Evolutionary conservation across 2,329 filamentous ascomycete species (phyloP), one percentile per base, ranked within the genome.

Genomic region (Phyllosticta capitalensis): DNA sequence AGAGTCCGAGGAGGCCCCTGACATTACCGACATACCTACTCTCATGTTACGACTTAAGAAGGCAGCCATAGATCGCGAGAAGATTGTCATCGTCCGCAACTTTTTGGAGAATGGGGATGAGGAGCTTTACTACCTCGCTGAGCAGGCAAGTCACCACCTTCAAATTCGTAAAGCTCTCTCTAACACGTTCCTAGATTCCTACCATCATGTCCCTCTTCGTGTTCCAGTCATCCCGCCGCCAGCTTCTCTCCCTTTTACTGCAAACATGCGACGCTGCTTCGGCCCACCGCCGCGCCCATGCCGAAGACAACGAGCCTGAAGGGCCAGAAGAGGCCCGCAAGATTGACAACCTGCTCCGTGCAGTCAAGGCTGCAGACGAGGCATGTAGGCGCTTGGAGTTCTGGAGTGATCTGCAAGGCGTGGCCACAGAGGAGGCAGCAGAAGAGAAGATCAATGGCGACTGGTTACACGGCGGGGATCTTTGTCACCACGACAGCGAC

Each of bases 21-120:
- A 86, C 54, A 81, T 86, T 55, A 76, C 76, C 4, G 82, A 90
- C 67, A 82, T 90, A 19, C 82, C 84, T 3, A 83, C 83, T 2
- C 76, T 99, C 24, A 80, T 95, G 76, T 75, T 74, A 21, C 81
- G 83, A 2, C 73, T 99, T 58, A 87, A 85, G 63, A 76, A 75
- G 48, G 84, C 88, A 5, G 82, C 85, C 7, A 90, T 99, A 65
- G 94, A 99, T 69, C 83, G 94, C 33, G 92, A 97, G 75, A 97
- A 94, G 76, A 84, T 95, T 61, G 87, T 92, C 62, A 86, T 87
- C 0, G 81, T 96, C 21, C 85, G 88, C 66, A 88, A 83, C 63
- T 99, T 96, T 69, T 78, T 96, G n/a, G 78, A 85, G 50, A 80
- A 94, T 57, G 89, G 84, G 20, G 83, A 83, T 5, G 84, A 88